Base-by-base conservation (phyloP, 352 stramenopile genomes). In the Phytophthora litchii region DNA sequence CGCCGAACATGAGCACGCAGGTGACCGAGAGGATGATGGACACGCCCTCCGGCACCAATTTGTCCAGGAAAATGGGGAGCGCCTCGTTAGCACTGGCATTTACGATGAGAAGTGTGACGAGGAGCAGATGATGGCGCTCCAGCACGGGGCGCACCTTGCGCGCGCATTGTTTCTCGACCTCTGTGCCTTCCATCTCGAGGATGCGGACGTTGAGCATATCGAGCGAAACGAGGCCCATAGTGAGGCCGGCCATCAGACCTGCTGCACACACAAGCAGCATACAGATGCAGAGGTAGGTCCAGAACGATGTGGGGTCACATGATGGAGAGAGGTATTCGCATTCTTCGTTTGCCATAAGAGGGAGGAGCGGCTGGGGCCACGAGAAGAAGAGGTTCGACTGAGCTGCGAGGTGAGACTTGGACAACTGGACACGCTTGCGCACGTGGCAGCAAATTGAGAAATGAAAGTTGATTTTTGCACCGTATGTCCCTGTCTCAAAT, bases 1-100 rank as follows among this genome's bases (percentile, higher is more conserved):
- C 97, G 6, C 96, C 96, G 70, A 98, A 98, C 23, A 99, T 60
- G 14, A 99, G 73, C 25, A 99, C 91, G 16, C 96, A 85, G 0
- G 92, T 98, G 2, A 99, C 95, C 4, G 92, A 98, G n/a, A 98
- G 72, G n/a, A 98, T 64, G 60, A 99, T 94, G 11, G 95, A 97
- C 10, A 95, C 60, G 19, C 76, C 73, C 48, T 94, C 78, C 0
- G 90, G 75, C 29, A 98, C 74, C 36, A 98, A 54, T 38, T 90
- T 80, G 68, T 95, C 94, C 42, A 98, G 74, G 70, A 98, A 98
- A 32, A 98, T 83, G 17, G 95, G 94, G 13, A 98, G 75, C 16
- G 91, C 83, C 70, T 99, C 96, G 59, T 98, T 98, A 1, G 94
- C 94, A 17, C 86, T 67, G 20, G 89, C 86, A 72, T 99, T 99